phyloP scores from a whole-genome alignment of 2,329 filamentous ascomycete genomes.

The Hypoxylon sp. region DNA sequence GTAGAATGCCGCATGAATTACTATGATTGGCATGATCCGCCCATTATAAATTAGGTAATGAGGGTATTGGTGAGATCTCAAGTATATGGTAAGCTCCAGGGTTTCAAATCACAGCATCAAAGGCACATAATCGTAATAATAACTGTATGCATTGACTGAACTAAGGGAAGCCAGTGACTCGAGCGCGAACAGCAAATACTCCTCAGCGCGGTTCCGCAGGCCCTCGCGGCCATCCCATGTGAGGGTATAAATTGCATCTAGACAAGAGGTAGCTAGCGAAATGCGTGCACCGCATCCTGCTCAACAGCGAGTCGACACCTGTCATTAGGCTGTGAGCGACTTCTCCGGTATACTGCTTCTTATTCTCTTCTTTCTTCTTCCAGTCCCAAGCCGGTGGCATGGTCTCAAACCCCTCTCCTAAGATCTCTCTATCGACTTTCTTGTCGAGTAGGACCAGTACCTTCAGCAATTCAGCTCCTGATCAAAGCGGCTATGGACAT shows the following conservation, averaged over 20 bases:
- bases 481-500: constrained; percentile 40
- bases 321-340: constrained; percentile 28
- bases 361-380: constrained; percentile 22
- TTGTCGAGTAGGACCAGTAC: constrained; percentile 31
- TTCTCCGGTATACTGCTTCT: constrained; percentile 20
- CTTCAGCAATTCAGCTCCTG: constrained; percentile 31
- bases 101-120: constrained; percentile 6
- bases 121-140: neutral
- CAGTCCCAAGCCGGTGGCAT: constrained; percentile 10
- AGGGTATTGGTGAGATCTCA: neutral
- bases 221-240: constrained; percentile 15
- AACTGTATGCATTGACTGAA: constrained; percentile 28
- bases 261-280: constrained; percentile 6
- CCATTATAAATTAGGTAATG: neutral
- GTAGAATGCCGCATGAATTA: neutral
- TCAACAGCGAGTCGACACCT: constrained; percentile 22
- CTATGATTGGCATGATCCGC: neutral
- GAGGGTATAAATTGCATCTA: constrained; percentile 17
- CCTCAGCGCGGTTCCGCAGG: constrained; percentile 11
- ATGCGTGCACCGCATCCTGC: constrained; percentile 22
- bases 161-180: constrained; percentile 9
- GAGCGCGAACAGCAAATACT: constrained; percentile 23
- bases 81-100: neutral
- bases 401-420: constrained; percentile 19
- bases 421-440: constrained; percentile 31